Evolutionary conservation across 73 alveolate species (phyloP).

Genomic region (Symbiodinium natans): DNA sequence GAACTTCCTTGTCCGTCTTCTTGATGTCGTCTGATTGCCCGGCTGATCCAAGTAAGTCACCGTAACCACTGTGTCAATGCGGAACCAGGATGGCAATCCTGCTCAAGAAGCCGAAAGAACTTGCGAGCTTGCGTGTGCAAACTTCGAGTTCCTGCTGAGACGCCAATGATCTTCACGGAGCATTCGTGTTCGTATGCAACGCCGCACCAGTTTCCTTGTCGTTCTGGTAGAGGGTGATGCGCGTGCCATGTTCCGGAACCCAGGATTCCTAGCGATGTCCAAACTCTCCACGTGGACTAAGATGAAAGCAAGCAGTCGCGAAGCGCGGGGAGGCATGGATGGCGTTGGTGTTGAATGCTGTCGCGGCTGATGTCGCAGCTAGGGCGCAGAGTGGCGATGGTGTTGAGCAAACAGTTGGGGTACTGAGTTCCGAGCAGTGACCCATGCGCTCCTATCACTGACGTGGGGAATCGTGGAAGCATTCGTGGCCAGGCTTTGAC

Average conservation of each 20-base stretch:
- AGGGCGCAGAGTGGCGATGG: neutral
- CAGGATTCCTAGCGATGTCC: neutral
- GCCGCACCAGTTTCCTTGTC: neutral
- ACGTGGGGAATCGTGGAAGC: no score
- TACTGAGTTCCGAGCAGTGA: neutral
- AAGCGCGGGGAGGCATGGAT: no score
- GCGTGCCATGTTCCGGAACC: neutral
- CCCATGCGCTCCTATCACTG: no score
- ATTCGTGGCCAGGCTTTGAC: no score
- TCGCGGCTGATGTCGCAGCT: neutral
- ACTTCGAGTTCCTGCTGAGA: neutral
- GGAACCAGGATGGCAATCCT: neutral
- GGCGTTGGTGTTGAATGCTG: no score
- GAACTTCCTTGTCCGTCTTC: neutral
- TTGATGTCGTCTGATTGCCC: neutral
- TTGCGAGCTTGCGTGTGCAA: neutral
- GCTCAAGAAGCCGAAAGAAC: neutral
- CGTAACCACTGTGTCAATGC: neutral
- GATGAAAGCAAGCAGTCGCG: no score
- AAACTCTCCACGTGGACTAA: no score
- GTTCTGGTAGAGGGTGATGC: neutral
- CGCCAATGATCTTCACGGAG: neutral
- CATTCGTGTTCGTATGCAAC: neutral
- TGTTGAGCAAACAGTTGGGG: neutral
- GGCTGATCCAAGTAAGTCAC: neutral